Evolutionary conservation across 257 asterid genomes (phyloP), one percentile per base, ranked within the genome.

Genomic region (Verbascum thapsus): DNA sequence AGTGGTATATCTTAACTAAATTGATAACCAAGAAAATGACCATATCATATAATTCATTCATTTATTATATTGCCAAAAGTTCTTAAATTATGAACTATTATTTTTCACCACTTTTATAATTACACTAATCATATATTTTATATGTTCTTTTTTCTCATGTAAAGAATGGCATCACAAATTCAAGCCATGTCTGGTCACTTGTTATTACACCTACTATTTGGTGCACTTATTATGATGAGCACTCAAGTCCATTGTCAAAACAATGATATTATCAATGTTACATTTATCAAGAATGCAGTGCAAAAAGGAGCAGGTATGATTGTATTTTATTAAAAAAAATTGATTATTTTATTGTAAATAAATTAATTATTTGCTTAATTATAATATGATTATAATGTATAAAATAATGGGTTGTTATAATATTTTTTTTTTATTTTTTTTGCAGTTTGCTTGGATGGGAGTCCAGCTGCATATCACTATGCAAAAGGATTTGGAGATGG

Each of bases 381-480:
- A 10, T n/a, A 3, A 15, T 32, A 6, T 13, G 8, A n/a, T 8
- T n/a, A 0, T 3, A 26, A 3, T n/a, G n/a, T n/a, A n/a, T n/a
- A n/a, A n/a, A n/a, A n/a, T n/a, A n/a, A n/a, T n/a, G n/a, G n/a
- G n/a, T n/a, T n/a, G n/a, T n/a, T n/a, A n/a, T n/a, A 26, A 22
- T 5, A 4, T 22, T 13, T 8, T 6, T 18, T 20, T 10, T 0
- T 0, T 8, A 3, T 52, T 23, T 16, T 10, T 5, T 1, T 52
- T 53, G 43, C 43, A 66, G 71, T 66, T 17, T 66, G 71, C 22
- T 12, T 42, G 8, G 57, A 54, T 30, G 64, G 71, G 37, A 55
- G 40, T 6, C 71, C 71, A 4, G 26, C 64, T 1, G 19, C 39
- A 43, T 66, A 66, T 38, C 18, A 43, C 39, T 34, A 8, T 18